Evolutionary conservation across 805 yeast genomes (phyloP).

Genomic region (Wickerhamomyces queroliae): DNA sequence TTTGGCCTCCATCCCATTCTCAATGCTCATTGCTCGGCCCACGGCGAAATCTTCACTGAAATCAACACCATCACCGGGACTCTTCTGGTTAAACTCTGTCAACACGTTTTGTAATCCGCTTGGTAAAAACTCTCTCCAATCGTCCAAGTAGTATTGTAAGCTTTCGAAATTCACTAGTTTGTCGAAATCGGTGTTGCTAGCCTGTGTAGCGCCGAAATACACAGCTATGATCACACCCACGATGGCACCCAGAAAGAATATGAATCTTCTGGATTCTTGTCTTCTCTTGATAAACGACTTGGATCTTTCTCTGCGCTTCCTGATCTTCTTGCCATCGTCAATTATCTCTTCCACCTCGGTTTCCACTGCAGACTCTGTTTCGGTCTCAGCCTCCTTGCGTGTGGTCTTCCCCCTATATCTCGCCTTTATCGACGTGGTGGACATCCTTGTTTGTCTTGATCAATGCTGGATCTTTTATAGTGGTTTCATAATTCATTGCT

Average conservation of each 20-base stretch:
- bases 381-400: too few relatives aligned
- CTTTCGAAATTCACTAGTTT: conserved; percentile 48
- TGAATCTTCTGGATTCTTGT: conserved; percentile 48
- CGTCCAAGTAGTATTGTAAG: conserved; percentile 53
- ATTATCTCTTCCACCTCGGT: neutral
- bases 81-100: conserved; percentile 37
- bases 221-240: conserved; percentile 63
- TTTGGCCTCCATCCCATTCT: conserved; percentile 47
- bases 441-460: too few relatives aligned
- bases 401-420: too few relatives aligned
- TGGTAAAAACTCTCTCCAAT: conserved; percentile 75
- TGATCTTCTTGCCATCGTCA: neutral
- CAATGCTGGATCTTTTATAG: too few relatives aligned
- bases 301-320: neutral
- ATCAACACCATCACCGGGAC: conserved; percentile 27
- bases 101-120: conserved; percentile 53
- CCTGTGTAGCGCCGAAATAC: conserved; percentile 45
- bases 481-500: too few relatives aligned
- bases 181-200: conserved; percentile 43
- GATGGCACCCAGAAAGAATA: conserved; percentile 66
- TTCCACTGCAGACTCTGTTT: neutral
- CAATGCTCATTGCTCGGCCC: conserved; percentile 56
- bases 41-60: conserved; percentile 84
- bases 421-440: too few relatives aligned
- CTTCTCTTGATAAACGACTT: conserved; percentile 7